phyloP scores from a whole-genome alignment of 108 stramenopile species.

The Skeletonema tropicum region DNA sequence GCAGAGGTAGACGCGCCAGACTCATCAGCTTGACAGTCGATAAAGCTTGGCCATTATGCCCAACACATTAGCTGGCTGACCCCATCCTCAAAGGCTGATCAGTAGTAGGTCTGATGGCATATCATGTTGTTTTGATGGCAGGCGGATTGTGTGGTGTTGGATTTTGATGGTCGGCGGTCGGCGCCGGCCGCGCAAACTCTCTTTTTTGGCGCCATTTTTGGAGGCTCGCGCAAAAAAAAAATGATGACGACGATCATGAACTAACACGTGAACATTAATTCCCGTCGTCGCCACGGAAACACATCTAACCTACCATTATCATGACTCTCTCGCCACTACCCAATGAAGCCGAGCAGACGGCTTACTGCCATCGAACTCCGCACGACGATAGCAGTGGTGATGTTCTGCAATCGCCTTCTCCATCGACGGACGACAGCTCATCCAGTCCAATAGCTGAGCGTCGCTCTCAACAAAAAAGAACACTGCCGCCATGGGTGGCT shows the following conservation, averaged over 20 bases:
- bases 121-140: no score
- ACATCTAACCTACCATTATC: no score
- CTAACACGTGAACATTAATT: no score
- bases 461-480: not conserved
- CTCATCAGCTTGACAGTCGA: not conserved
- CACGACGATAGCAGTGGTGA: not conserved
- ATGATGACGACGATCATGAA: no score
- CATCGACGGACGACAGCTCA: not conserved
- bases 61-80: not conserved
- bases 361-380: not conserved
- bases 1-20: not conserved
- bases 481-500: conserved; percentile 36
- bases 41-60: not conserved
- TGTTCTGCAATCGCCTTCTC: not conserved
- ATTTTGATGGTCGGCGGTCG: no score
- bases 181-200: no score
- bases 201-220: no score
- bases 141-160: no score
- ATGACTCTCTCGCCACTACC: not conserved
- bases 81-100: not conserved
- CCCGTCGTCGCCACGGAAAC: no score
- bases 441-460: not conserved
- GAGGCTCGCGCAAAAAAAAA: no score
- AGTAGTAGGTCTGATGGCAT: no score
- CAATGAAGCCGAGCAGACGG: not conserved